Evolutionary conservation across 2,329 filamentous ascomycete genomes (phyloP).

Genomic region (Fusarium austroafricanum): DNA sequence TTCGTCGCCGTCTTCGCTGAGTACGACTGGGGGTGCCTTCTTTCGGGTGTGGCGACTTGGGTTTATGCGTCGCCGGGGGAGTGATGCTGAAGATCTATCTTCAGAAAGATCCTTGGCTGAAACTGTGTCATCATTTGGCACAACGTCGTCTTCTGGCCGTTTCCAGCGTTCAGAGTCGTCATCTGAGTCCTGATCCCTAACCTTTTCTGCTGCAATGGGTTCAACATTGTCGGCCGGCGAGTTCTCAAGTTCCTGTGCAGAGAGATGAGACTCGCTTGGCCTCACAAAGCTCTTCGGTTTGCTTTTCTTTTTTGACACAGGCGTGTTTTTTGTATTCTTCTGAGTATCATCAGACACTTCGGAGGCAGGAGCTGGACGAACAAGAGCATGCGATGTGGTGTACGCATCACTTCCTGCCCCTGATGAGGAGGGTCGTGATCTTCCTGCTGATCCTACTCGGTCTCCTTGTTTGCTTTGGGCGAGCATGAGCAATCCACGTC

Average conservation of each 20-base stretch:
- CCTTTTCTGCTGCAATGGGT: neutral
- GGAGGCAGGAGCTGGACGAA: neutral
- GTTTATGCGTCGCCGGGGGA: slow-evolving; percentile 17
- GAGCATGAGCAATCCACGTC: slow-evolving; percentile 61
- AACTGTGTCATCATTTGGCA: neutral
- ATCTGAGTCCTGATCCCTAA: neutral
- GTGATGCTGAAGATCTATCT: slow-evolving; percentile 1
- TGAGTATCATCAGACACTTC: slow-evolving; percentile 1
- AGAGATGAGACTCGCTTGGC: neutral
- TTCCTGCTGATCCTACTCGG: neutral
- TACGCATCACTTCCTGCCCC: neutral
- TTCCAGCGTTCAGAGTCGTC: neutral
- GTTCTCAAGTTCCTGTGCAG: slow-evolving; percentile 1
- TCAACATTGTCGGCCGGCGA: neutral
- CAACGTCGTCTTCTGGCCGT: neutral
- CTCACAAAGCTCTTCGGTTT: neutral
- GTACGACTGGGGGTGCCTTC: slow-evolving; percentile 7
- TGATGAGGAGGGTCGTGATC: neutral
- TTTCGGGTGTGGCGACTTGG: slow-evolving; percentile 16
- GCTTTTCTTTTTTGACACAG: neutral
- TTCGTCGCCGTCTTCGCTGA: slow-evolving; percentile 29
- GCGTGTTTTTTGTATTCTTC: neutral
- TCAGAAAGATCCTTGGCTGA: neutral
- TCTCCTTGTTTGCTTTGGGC: slow-evolving; percentile 49
- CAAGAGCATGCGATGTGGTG: neutral